These are phyloP conservation scores for Berberis thunbergii DNA, from an alignment of 164 flowering plant species.

Conservation along the genomic window DNA sequence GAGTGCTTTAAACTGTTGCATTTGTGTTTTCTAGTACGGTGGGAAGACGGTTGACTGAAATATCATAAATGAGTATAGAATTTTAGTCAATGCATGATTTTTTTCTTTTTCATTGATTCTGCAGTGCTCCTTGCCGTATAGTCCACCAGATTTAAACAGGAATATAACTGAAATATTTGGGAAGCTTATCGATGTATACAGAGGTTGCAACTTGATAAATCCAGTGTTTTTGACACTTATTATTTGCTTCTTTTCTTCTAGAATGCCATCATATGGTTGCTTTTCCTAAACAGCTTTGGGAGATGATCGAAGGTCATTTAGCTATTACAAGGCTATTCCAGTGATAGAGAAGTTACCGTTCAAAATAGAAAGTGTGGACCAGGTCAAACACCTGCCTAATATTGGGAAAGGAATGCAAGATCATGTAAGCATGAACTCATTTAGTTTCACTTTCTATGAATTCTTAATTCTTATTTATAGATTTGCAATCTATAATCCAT, in stretches of 20 bases:
- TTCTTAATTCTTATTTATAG: no score
- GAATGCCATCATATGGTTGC: conserved; percentile 10
- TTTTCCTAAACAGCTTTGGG: conserved; percentile 55
- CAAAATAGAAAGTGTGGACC: conserved; percentile 72
- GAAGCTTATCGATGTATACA: conserved; percentile 77
- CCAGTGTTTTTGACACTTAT: not conserved
- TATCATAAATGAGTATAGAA: no score
- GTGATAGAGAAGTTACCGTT: conserved; percentile 88
- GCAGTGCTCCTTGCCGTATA: conserved; percentile 40
- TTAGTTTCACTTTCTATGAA: not conserved
- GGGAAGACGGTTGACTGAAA: no score
- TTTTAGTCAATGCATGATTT: no score
- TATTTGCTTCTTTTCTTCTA: not conserved
- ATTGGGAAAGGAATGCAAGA: conserved; percentile 89
- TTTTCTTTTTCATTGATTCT: not conserved
- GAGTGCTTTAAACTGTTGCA: no score
- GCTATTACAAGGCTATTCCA: conserved; percentile 82
- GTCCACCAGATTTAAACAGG: conserved; percentile 75
- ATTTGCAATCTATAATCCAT: no score
- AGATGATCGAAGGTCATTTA: conserved; percentile 92
- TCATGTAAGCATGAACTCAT: conserved; percentile 45
- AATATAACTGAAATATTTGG: conserved; percentile 80
- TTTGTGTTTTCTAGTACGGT: no score
- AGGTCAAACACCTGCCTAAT: conserved; percentile 70
- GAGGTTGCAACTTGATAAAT: conserved; percentile 41